A percentile compares a stretch with the other conserved stretches of the same genome.
Evolutionary conservation across 129 eudicot species (phyloP).

Genomic region (Sambucus nigra): DNA sequence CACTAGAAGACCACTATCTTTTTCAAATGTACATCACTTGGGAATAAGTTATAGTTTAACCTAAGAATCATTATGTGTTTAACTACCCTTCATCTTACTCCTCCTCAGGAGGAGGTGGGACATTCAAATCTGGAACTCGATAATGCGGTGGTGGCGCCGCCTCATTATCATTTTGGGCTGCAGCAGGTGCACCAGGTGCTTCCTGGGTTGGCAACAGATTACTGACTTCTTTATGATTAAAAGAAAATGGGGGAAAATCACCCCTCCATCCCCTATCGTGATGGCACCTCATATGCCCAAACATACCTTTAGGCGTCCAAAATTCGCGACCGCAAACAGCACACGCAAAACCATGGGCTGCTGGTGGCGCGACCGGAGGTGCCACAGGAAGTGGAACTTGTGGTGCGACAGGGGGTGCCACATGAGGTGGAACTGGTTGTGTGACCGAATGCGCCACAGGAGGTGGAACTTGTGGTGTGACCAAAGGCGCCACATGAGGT

Average conservation of each 20-base stretch:
- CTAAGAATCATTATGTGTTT: too few species aligned
- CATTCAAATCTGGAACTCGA: background rate
- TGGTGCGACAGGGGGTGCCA: background rate
- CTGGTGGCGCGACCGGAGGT: background rate
- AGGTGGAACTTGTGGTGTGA: too few species aligned
- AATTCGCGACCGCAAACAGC: constrained; percentile 2
- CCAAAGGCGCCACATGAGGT: background rate
- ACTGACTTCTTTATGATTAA: constrained; percentile 12
- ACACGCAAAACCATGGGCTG: background rate
- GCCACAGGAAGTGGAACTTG: too few species aligned
- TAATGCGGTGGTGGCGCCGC: background rate
- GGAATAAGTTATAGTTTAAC: too few species aligned
- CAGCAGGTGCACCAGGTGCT: too few species aligned
- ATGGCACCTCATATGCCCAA: constrained; percentile 21
- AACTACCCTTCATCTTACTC: too few species aligned
- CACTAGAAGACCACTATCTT: too few species aligned
- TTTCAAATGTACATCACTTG: too few species aligned
- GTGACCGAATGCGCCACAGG: too few species aligned
- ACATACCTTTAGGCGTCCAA: background rate
- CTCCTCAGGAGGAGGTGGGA: background rate
- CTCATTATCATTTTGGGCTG: too few species aligned
- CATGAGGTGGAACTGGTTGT: background rate
- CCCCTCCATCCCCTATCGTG: constrained; percentile 14
- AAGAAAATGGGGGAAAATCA: constrained; percentile 13
- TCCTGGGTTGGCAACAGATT: background rate